Base-by-base conservation (phyloP, 2,329 filamentous ascomycete species). In the Emergomyces pasteurianus region DNA sequence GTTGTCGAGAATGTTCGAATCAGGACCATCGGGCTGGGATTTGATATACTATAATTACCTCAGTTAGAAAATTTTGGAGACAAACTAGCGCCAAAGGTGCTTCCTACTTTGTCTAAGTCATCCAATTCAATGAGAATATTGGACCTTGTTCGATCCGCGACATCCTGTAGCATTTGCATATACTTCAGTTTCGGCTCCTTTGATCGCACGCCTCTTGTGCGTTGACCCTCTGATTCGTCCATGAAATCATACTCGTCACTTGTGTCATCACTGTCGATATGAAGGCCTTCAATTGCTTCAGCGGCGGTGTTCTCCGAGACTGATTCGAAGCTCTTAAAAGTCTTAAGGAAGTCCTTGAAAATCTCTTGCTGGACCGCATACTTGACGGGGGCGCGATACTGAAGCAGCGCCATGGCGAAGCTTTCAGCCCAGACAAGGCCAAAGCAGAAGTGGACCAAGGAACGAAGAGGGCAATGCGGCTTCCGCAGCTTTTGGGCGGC, bases 191-290 rank as follows among this genome's bases (percentile, higher is more conserved):
- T 90, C 46, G 86, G 86, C 68, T 80, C 74, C 68, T 74, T 77
- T 66, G 78, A 78, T 71, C 76, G 80, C 55, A 81, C 76, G 65
- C 78, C 77, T 61, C 69, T 69, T 21, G 18, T 58, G 75, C 79
- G 26, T 69, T 72, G 71, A 46, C 70, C 68, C 64, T 89, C 86
- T 63, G 85, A 83, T 68, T 92, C 88, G 72, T 95, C 90, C 85
- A 95, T 90, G 71, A 95, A 89, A 70, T 96, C 91, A 73, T 96
- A 90, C 69, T 96, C 90, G 70, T 96, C 92, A 74, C 87, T 91
- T 49, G 89, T 81, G 67, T 88, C 88, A 75, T 95, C 88, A 70
- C 90, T 92, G 73, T 91, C 88, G 65, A 99, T 88, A 70, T 88
- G 88, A 69, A 99, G 85, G 66, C 87, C 86, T 67, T 90, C 86